Evolutionary conservation across 139 green algal species (phyloP), one percentile per base, ranked within the genome.

Genomic region (Chlorella vulgaris): DNA sequence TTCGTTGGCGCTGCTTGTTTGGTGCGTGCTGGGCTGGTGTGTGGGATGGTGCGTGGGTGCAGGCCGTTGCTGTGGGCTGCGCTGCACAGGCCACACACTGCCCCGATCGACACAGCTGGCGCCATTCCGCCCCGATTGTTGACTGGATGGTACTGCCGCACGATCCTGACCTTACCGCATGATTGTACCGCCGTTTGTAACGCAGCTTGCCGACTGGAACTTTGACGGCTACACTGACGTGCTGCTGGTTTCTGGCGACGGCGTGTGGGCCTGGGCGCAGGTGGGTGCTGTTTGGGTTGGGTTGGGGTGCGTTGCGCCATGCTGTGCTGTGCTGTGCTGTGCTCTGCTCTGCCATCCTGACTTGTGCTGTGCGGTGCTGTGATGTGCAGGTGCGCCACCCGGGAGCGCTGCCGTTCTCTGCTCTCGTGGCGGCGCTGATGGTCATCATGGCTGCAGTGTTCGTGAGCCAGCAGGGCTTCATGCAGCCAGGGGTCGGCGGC

Each of bases 201-300:
- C 96, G 21, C 58, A 94, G 39, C 74, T 95, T 28, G 83, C 84
- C 31, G 96, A 99, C 74, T 99, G 97, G 86, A 95, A 96, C 80
- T 89, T 93, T 2, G 95, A 98, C 75, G 87, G 92, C 5, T 86
- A 96, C 40, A 98, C 88, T 26, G 96, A 99, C 78, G 66, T 99
- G 3, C 80, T 99, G 0, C 55, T 98, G 6, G 74, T 94, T 2
- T 89, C 82, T 0, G 29, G 63, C 3, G 58, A 89, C 19, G 92
- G 91, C 4, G n/a, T 96, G 0, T 98, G 95, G 81, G 95, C 87
- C 4, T 97, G 90, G 74, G 83, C 84, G 43, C 93, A 96, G 88
- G 86, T 96, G 8, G 92, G 63, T 79, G 89, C 90, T 24, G 70
- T 7, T 18, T 50, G 70, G 15, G 35, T 29, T n/a, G 69, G 40